These are phyloP conservation scores for Tremellales sp. DNA, from an alignment of 1,284 basidiomycete species.

Conservation along the genomic window DNA sequence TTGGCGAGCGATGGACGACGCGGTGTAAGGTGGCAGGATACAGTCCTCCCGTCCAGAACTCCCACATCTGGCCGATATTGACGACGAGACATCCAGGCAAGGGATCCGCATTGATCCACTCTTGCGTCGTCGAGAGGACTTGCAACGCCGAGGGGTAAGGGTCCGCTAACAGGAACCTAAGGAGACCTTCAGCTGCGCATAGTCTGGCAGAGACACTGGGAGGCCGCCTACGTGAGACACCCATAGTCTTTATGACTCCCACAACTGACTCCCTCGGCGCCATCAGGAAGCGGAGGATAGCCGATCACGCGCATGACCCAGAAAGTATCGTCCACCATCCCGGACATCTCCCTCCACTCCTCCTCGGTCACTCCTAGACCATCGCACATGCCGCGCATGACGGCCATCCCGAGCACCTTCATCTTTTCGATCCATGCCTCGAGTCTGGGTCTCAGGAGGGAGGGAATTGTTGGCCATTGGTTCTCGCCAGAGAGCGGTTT, in stretches of 20 bases:
- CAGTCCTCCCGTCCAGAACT: constrained; percentile 32
- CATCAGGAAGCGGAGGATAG: constrained; percentile 74
- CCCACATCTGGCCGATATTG: constrained; percentile 60
- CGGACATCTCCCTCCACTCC: constrained; percentile 65
- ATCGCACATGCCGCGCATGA: constrained; percentile 62
- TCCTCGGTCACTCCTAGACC: constrained; percentile 66
- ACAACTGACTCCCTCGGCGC: constrained; percentile 73
- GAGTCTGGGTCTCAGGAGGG: constrained; percentile 59
- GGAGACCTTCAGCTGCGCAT: not conserved
- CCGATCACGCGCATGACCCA: constrained; percentile 83
- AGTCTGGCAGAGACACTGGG: constrained; percentile 4
- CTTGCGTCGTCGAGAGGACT: constrained; percentile 58
- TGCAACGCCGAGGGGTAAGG: constrained; percentile 71
- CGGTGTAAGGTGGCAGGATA: constrained; percentile 35
- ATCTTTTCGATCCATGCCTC: constrained; percentile 74
- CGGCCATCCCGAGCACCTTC: constrained; percentile 56
- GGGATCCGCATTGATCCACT: constrained; percentile 68
- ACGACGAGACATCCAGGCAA: constrained; percentile 67
- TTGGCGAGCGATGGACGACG: constrained; percentile 30
- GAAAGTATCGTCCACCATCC: constrained; percentile 71
- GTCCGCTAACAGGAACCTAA: constrained; percentile 75
- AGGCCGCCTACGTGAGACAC: constrained; percentile 65
- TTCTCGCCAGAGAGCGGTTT: constrained; percentile 59
- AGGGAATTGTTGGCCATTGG: constrained; percentile 62
- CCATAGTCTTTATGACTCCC: constrained; percentile 87